These are phyloP conservation scores for Alnus glutinosa DNA, from an alignment of 306 rosid genomes.

Conservation along the genomic window DNA sequence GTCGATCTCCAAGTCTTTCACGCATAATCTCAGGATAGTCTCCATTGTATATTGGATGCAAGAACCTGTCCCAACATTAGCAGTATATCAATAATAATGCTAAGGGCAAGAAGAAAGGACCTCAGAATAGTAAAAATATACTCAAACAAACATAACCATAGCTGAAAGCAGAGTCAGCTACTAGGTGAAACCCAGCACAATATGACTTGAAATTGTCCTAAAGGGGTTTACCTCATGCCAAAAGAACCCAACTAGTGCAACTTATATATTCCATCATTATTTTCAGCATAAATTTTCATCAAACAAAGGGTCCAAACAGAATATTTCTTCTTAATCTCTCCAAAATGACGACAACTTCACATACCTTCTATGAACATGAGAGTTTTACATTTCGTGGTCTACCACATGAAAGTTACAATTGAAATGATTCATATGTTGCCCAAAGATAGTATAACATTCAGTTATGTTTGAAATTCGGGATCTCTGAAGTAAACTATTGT, in stretches of 20 bases:
- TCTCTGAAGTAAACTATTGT: background rate
- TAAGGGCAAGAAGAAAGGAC: background rate
- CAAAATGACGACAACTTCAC: background rate
- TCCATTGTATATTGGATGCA: constrained; percentile 75
- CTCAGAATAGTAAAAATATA: background rate
- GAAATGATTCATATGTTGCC: background rate
- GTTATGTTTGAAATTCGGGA: background rate
- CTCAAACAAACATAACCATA: background rate
- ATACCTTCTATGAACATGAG: background rate
- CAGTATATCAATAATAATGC: background rate
- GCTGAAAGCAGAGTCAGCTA: constrained; percentile 5
- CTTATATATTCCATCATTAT: constrained; percentile 1
- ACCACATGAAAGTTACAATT: background rate
- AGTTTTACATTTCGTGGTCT: background rate
- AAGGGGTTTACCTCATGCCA: constrained; percentile 1
- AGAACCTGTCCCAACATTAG: constrained; percentile 50
- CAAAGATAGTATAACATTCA: background rate
- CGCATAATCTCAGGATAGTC: constrained; percentile 83
- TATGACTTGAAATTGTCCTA: background rate
- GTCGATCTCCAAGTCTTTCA: constrained; percentile 71
- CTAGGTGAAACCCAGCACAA: background rate
- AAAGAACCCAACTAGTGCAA: background rate
- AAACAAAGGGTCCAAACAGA: background rate
- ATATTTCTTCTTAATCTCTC: background rate
- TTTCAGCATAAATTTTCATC: background rate